These are phyloP conservation scores for Hyaloscypha variabilis DNA, from an alignment of 495 filamentous ascomycete species.

Conservation along the genomic window DNA sequence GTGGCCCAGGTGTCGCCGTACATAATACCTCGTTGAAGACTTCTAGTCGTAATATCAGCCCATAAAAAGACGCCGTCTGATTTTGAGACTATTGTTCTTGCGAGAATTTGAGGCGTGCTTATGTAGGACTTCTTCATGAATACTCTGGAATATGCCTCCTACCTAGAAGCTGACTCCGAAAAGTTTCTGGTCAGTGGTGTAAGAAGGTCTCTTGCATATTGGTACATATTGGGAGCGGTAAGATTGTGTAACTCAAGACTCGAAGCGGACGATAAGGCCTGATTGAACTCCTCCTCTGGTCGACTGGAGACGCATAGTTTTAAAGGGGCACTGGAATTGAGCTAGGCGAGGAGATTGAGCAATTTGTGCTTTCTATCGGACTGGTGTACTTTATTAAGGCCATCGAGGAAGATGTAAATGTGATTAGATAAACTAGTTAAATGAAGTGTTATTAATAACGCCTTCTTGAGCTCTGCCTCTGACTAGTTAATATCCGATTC, in stretches of 20 bases:
- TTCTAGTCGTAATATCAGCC: neutral
- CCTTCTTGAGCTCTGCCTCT: neutral
- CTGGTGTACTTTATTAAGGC: constrained; percentile 1
- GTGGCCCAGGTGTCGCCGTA: neutral
- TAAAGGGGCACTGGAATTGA: neutral
- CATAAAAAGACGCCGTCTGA: constrained; percentile 5
- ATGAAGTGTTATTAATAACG: neutral
- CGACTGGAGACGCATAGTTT: constrained; percentile 9
- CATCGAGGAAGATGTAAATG: constrained; percentile 5
- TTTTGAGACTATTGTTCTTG: neutral
- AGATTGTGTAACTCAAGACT: neutral
- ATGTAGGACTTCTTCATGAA: neutral
- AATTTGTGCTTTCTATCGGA: constrained; percentile 1
- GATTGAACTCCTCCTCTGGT: constrained; percentile 7
- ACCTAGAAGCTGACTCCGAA: too few species aligned
- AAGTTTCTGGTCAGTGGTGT: neutral
- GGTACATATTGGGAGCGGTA: constrained; percentile 4
- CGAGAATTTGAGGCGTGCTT: neutral
- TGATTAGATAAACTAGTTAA: neutral
- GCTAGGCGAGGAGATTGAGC: neutral
- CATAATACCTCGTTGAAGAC: neutral
- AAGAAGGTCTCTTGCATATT: neutral
- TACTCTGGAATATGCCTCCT: too few species aligned
- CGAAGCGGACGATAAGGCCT: neutral
- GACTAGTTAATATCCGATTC: neutral